Conservation (phyloP, 23 red algal species). For the Gracilaria caudata region DNA sequence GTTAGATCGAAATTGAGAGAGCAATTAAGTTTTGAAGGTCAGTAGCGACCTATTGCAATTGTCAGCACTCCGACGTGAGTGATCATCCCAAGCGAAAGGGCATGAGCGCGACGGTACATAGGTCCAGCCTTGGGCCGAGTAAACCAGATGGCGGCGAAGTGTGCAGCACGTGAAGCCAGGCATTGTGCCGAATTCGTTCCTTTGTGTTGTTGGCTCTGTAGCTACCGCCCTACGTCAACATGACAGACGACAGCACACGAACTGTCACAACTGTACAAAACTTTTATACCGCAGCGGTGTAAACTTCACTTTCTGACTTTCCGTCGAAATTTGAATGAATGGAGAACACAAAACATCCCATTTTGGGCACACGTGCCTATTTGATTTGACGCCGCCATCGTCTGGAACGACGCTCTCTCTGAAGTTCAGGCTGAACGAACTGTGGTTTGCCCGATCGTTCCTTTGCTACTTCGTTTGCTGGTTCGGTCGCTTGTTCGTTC, state of each 20-base stretch:
- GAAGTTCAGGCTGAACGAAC: no score
- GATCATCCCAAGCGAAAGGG: constrained; percentile 1
- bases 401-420: no score
- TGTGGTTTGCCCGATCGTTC: no score
- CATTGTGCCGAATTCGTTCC: constrained; percentile 2
- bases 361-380: no score
- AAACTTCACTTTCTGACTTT: no score
- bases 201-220: background rate
- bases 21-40: background rate
- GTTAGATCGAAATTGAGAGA: no score
- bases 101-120: background rate
- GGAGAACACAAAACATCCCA: no score
- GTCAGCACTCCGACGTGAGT: background rate
- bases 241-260: background rate
- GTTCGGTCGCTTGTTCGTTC: no score
- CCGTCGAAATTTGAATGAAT: no score
- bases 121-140: background rate
- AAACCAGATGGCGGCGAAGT: constrained; percentile 3
- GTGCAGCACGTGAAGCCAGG: background rate
- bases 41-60: background rate
- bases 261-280: constrained; percentile 26
- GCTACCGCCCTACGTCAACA: background rate
- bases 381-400: no score
- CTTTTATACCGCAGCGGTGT: no score
- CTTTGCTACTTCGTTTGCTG: no score